Conservation (phyloP, 257 asterid species). For the Forsythia viridissima region DNA sequence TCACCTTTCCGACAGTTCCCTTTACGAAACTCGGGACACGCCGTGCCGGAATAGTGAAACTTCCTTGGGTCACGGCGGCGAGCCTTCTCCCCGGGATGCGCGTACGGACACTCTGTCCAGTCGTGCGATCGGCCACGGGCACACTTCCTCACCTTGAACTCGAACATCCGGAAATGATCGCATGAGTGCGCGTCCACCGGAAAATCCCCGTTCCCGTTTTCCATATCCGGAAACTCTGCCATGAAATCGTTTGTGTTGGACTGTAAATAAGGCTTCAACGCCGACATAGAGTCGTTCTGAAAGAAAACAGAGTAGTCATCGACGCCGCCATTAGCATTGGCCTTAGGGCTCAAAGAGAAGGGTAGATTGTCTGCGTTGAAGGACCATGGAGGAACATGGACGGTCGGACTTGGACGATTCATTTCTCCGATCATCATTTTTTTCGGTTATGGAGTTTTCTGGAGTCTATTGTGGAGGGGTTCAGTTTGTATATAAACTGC, state of each 20-base stretch:
- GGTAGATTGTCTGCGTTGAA: constrained; percentile 23
- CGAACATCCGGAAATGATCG: constrained; percentile 85
- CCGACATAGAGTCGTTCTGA: constrained; percentile 36
- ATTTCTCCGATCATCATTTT: constrained; percentile 40
- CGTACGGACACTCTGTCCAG: constrained; percentile 94
- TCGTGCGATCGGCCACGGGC: constrained; percentile 77
- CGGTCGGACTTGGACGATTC: constrained; percentile 20
- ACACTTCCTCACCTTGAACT: constrained; percentile 76
- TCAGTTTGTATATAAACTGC: constrained; percentile 24
- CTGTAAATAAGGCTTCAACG: constrained; percentile 58
- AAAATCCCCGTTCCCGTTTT: constrained; percentile 33
- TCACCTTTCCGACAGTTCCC: constrained; percentile 70
- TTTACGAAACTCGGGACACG: constrained; percentile 77
- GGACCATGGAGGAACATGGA: constrained; percentile 41
- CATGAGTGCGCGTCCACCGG: constrained; percentile 76
- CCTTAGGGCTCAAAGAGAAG: constrained; percentile 36
- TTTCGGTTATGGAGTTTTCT: neutral
- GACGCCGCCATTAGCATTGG: constrained; percentile 27
- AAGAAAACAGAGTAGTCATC: constrained; percentile 47
- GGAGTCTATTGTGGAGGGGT: neutral
- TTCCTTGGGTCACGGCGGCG: constrained; percentile 89
- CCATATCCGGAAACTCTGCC: constrained; percentile 34
- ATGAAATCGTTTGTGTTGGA: constrained; percentile 45
- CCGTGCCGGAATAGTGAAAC: constrained; percentile 69
- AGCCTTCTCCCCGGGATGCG: constrained; percentile 90